Conservation (phyloP, 2,329 filamentous ascomycete genomes). For the Colletotrichum godetiae region DNA sequence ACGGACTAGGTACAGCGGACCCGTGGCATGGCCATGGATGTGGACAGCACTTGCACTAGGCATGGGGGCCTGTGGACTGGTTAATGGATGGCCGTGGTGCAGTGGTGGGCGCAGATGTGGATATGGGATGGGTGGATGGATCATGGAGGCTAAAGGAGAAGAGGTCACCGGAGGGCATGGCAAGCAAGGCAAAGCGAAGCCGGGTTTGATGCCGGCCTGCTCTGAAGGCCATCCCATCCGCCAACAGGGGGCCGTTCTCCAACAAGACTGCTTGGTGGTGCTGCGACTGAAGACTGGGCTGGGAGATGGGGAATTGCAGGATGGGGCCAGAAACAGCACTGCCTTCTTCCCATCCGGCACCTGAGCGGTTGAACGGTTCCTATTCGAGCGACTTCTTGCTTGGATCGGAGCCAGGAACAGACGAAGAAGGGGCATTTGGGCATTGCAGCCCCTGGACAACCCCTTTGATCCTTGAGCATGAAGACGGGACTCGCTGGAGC, state of each 20-base stretch:
- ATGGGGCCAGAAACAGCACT: constrained; percentile 27
- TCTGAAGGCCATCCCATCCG: constrained; percentile 14
- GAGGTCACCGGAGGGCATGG: background rate
- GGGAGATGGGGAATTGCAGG: constrained; percentile 23
- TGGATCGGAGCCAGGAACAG: constrained; percentile 29
- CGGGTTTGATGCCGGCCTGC: constrained; percentile 9
- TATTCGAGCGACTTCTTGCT: constrained; percentile 1
- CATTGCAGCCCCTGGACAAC: constrained; percentile 5
- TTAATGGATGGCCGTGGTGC: constrained; percentile 8
- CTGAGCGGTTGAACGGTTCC: constrained; percentile 21
- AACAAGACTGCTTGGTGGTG: background rate
- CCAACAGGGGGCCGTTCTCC: background rate
- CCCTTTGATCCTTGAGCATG: constrained; percentile 10
- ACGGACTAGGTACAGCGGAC: constrained; percentile 22
- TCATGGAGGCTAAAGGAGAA: background rate
- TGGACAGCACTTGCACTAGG: constrained; percentile 7
- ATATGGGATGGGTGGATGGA: background rate
- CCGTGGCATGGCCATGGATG: constrained; percentile 30
- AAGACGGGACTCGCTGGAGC: constrained; percentile 18
- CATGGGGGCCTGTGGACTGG: constrained; percentile 15
- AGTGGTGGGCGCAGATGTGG: constrained; percentile 26
- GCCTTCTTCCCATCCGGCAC: constrained; percentile 15
- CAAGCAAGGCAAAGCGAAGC: background rate
- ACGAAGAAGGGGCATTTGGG: background rate
- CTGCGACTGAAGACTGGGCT: background rate